Base-by-base conservation (phyloP, 768 basidiomycete genomes). In the Serendipita sp. region DNA sequence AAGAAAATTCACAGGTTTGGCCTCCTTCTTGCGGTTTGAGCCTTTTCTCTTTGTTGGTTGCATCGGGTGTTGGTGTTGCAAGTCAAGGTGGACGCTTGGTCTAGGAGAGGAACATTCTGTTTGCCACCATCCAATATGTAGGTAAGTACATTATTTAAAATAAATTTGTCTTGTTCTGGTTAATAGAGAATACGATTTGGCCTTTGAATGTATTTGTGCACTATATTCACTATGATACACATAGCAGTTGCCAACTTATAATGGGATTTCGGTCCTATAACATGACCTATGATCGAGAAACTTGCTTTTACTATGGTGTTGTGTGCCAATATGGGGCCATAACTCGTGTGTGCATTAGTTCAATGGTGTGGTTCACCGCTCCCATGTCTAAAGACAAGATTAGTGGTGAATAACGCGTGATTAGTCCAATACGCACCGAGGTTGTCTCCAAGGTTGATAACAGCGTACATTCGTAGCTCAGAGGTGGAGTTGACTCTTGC, bases 361-460 rank as follows among this genome's bases (percentile, higher is more conserved):
- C 56, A 38, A 60, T 60, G 56, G 56, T 60, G 36, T 60, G 56
- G 34, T 60, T 60, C 28, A 60, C 56, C 4, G 36, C 56, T 3
- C 0, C 56, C 56, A 60, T 60, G 18, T 60, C 56, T 60, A 35
- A 34, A 28, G 10, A 0, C 35, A 28, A 18, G 23, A 41, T 41
- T 41, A 41, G 13, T 5, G 30, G 48, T 51, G 48, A 51, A 0
- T 8, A 8, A 51, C n/a, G 8, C 8, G 0, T 35, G 34, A 23
- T n/a, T 32, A 10, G 10, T 11, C 1, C 28, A 28, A 32, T 36
- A 28, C 56, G 23, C 10, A 60, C 56, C 56, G 35, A 60, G 13
- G 28, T 60, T 60, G 34, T 60, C 56, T 10, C 56, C 56, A 28
- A 60, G 56, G 0, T 60, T 60, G 16, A 60, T 28, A 4, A 10